phyloP scores from a whole-genome alignment of 345 rosid genomes.

The Gossypium anomalum region DNA sequence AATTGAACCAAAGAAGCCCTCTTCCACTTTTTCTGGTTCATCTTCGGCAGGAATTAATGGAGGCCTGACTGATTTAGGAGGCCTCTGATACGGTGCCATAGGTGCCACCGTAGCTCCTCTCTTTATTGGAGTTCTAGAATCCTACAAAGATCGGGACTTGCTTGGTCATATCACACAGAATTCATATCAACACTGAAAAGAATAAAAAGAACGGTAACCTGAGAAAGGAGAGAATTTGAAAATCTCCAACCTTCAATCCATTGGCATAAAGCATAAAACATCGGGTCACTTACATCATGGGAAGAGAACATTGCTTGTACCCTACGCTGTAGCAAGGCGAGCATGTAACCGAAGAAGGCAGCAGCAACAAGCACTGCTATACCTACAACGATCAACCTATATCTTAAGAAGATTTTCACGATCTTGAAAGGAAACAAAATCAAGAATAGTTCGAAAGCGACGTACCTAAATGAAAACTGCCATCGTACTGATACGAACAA shows the following conservation, averaged over 20 bases:
- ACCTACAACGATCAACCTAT: conserved; percentile 38
- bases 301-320: conserved; percentile 59
- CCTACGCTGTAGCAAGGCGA: conserved; percentile 75
- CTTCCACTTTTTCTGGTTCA: conserved; percentile 58
- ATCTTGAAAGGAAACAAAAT: not conserved
- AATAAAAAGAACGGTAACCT: not conserved
- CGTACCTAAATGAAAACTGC: conserved; percentile 63
- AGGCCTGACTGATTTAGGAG: conserved; percentile 55
- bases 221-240: not conserved
- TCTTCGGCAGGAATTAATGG: conserved; percentile 66
- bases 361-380: conserved; percentile 69
- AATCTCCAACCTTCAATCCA: not conserved
- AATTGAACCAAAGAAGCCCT: conserved; percentile 65
- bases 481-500: conserved; percentile 56
- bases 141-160: conserved; percentile 31
- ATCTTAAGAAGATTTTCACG: conserved; percentile 9
- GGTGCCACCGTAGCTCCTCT: conserved; percentile 47
- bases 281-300: conserved; percentile 38
- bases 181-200: not conserved
- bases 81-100: conserved; percentile 62
- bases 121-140: conserved; percentile 36
- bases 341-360: conserved; percentile 81
- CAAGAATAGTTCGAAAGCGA: conserved; percentile 6
- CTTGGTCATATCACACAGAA: not conserved
- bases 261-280: not conserved